Evolutionary conservation across 2,329 filamentous ascomycete genomes (phyloP).

Genomic region (Colletotrichum theobromicola): DNA sequence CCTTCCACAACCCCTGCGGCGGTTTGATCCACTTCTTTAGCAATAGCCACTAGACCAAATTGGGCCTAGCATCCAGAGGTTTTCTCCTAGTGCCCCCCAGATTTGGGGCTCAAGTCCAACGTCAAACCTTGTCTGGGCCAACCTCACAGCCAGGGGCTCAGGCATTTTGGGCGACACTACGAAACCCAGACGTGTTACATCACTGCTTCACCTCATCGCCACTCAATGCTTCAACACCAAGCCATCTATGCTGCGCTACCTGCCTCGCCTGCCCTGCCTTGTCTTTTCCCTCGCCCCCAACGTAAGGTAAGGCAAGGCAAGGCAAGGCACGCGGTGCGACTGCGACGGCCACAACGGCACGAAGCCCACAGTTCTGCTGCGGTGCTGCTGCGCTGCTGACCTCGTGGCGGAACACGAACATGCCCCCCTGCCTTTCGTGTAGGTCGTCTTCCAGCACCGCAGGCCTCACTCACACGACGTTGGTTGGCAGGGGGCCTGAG

Average conservation of each 20-base stretch:
- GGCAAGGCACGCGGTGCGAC: background rate
- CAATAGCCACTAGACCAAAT: background rate
- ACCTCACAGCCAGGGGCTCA: slow-evolving; percentile 16
- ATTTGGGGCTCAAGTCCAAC: slow-evolving; percentile 23
- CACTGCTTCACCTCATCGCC: slow-evolving; percentile 47
- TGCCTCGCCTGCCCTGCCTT: background rate
- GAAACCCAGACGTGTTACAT: slow-evolving; percentile 54
- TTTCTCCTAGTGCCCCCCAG: slow-evolving; percentile 20
- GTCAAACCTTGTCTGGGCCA: slow-evolving; percentile 15
- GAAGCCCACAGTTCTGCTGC: background rate
- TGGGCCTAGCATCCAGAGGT: background rate
- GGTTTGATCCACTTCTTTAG: slow-evolving; percentile 23
- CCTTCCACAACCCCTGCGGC: slow-evolving; percentile 17
- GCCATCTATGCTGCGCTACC: background rate
- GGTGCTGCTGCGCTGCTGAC: background rate
- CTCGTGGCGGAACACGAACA: background rate
- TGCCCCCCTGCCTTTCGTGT: background rate
- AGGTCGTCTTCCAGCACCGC: background rate
- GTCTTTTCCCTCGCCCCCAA: background rate
- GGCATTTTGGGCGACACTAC: slow-evolving; percentile 23
- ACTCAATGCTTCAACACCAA: slow-evolving; percentile 27
- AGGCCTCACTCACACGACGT: background rate
- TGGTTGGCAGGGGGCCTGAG: background rate
- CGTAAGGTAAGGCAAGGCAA: background rate
- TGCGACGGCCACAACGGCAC: background rate